phyloP scores from a whole-genome alignment of 2,329 filamentous ascomycete species.

The Neodidymelliopsis sp. region DNA sequence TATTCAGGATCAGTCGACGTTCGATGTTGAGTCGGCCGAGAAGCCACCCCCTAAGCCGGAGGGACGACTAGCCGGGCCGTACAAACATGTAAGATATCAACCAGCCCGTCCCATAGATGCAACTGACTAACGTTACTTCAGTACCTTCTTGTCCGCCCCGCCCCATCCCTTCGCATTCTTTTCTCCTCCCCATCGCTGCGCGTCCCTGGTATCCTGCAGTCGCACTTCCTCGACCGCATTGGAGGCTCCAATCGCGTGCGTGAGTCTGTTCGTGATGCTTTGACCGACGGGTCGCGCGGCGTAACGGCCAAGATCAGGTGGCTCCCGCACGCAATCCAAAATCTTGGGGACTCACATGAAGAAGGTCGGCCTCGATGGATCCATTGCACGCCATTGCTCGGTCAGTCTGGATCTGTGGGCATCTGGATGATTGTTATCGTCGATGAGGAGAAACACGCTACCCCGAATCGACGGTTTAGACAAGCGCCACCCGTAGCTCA shows the following conservation, averaged over 20 bases:
- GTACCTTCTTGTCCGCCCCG: conserved; percentile 58
- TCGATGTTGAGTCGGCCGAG: conserved; percentile 34
- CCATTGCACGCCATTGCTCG: conserved; percentile 76
- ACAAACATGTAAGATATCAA: conserved; percentile 61
- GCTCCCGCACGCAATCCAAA: conserved; percentile 54
- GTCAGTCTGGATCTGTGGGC: conserved; percentile 71
- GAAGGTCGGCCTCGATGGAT: conserved; percentile 75
- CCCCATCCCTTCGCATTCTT: conserved; percentile 58
- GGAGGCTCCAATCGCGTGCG: conserved; percentile 61
- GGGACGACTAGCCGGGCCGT: conserved; percentile 56
- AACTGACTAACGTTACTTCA: conserved; percentile 30
- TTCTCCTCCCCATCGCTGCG: conserved; percentile 60
- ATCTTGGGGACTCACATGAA: conserved; percentile 55
- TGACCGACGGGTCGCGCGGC: conserved; percentile 69
- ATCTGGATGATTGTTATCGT: conserved; percentile 82
- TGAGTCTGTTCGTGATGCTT: conserved; percentile 64
- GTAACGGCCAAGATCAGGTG: conserved; percentile 79
- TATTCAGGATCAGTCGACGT: conserved; percentile 55
- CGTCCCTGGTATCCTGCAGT: conserved; percentile 59
- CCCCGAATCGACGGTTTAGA: conserved; percentile 36
- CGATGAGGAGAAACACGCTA: conserved; percentile 57
- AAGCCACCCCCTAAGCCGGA: conserved; percentile 28
- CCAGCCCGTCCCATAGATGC: not conserved
- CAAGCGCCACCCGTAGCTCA: conserved; percentile 41
- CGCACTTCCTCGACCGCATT: conserved; percentile 57